Evolutionary conservation across 805 yeast genomes (phyloP).

Genomic region (Nematodospora valgi): DNA sequence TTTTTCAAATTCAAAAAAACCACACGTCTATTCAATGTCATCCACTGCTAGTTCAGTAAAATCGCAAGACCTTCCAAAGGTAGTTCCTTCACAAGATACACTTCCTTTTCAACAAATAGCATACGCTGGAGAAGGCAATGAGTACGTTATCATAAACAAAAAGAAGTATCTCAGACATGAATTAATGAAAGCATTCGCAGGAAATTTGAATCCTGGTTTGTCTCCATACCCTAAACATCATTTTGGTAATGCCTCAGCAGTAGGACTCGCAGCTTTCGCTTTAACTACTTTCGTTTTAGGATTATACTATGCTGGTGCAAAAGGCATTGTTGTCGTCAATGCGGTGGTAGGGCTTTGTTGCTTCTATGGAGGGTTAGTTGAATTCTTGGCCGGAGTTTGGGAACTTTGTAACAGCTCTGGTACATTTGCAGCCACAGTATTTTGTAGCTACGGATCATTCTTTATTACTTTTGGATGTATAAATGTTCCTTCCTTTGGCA

Average conservation of each 20-base stretch:
- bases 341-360: constrained; percentile 54
- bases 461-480: constrained; percentile 67
- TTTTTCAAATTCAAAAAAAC: no score
- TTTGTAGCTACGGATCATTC: constrained; percentile 62
- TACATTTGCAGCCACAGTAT: constrained; percentile 65
- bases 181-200: constrained; percentile 8
- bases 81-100: no score
- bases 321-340: constrained; percentile 48
- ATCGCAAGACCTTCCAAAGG: no score
- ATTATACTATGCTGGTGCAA: constrained; percentile 52
- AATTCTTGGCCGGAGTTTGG: constrained; percentile 64
- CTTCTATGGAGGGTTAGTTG: constrained; percentile 62
- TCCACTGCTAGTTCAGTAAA: no score
- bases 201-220: constrained; percentile 8
- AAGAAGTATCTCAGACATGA: constrained; percentile 22
- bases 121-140: constrained; percentile 30
- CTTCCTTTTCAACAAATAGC: no score
- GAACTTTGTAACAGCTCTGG: constrained; percentile 55
- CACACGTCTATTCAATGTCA: no score
- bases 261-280: constrained; percentile 59
- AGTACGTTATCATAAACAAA: constrained; percentile 27
- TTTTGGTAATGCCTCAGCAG: constrained; percentile 64
- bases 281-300: constrained; percentile 60
- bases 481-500: constrained; percentile 56
- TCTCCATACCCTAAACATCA: constrained; percentile 5